Conservation (phyloP, 1,139 yeast species). For the Pichia sp. region DNA sequence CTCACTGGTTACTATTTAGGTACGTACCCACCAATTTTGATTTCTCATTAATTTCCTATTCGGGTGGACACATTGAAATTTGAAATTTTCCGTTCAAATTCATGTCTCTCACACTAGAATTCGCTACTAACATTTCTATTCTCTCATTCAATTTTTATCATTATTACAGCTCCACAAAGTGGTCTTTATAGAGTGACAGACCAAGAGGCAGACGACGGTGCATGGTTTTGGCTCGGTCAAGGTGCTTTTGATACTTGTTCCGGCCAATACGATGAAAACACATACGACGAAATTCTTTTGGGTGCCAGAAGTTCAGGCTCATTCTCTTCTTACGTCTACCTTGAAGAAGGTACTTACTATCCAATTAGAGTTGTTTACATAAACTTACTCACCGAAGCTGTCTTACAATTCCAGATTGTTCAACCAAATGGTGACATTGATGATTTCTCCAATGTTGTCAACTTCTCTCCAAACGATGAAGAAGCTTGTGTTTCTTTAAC, state of each 20-base stretch:
- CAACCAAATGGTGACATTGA: conserved; percentile 14
- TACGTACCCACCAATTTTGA: conserved; percentile 1
- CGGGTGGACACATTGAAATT: no score
- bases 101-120: no score
- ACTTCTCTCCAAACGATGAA: conserved; percentile 2
- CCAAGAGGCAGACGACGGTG: conserved; percentile 21
- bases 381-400: conserved; percentile 10
- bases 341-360: conserved; percentile 20
- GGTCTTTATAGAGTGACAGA: conserved; percentile 21
- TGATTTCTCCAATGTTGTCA: conserved; percentile 8
- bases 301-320: conserved; percentile 7
- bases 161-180: conserved; percentile 13
- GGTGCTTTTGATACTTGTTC: conserved; percentile 26
- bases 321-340: conserved; percentile 14
- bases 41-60: not conserved
- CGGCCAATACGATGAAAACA: not conserved
- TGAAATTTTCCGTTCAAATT: no score
- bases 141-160: not conserved
- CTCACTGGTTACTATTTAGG: conserved; percentile 5
- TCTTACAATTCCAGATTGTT: conserved; percentile 11
- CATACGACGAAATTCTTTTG: conserved; percentile 9
- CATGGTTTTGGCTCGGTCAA: conserved; percentile 20
- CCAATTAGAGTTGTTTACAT: conserved; percentile 25
- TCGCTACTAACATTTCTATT: not conserved
- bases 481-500: conserved; percentile 4